Percentiles rank a stretch among this genome's conserved stretches.
Conservation (phyloP, 2,329 filamentous ascomycete species). For the Fusarium nisikadoi region DNA sequence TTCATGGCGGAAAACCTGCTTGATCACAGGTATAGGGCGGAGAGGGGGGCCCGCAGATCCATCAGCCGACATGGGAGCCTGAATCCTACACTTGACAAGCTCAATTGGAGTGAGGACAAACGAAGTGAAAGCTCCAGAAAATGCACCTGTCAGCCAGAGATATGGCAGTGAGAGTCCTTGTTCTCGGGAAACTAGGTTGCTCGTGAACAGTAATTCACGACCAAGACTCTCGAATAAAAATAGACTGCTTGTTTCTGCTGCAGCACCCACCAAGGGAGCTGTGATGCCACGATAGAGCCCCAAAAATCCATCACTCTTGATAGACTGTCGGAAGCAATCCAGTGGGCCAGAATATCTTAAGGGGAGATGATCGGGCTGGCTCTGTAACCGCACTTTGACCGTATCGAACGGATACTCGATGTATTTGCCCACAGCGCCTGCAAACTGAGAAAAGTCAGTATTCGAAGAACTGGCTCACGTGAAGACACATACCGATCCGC, state of each 20-base stretch:
- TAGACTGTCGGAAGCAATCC: constrained; percentile 91
- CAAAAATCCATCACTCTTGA: constrained; percentile 79
- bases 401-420: constrained; percentile 99
- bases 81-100: constrained; percentile 98
- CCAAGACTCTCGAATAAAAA: constrained; percentile 91
- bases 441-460: constrained; percentile 61
- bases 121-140: constrained; percentile 88
- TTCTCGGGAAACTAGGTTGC: constrained; percentile 60
- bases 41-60: constrained; percentile 60
- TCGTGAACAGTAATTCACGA: constrained; percentile 70
- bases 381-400: constrained; percentile 95
- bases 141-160: constrained; percentile 83
- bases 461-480: neutral
- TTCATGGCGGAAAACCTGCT: constrained; percentile 82
- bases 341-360: constrained; percentile 85
- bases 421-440: constrained; percentile 91
- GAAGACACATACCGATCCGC: constrained; percentile 76
- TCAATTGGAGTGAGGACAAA: constrained; percentile 94
- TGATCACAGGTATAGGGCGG: constrained; percentile 76
- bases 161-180: constrained; percentile 77
- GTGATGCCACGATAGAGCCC: constrained; percentile 93
- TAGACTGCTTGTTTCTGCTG: constrained; percentile 89
- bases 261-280: constrained; percentile 89
- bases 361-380: constrained; percentile 87
- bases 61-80: constrained; percentile 70